phyloP scores from a whole-genome alignment of 2,329 filamentous ascomycete genomes.

The Talaromyces funiculosus region DNA sequence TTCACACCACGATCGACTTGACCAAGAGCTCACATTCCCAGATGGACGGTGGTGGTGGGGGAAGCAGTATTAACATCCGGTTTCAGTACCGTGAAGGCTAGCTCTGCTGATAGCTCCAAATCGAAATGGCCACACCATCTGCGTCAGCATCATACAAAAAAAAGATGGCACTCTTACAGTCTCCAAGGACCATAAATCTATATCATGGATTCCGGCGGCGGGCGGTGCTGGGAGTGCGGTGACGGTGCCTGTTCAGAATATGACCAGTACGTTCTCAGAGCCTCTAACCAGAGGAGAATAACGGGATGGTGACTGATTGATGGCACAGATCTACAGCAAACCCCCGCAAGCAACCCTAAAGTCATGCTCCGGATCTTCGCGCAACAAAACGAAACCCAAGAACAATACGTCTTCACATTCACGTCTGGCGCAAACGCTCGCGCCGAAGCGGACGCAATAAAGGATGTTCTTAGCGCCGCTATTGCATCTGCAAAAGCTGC shows the following conservation, averaged over 20 bases:
- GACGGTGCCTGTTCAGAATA: constrained; percentile 65
- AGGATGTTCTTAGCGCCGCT: constrained; percentile 71
- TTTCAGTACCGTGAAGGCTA: constrained; percentile 32
- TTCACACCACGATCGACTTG: not conserved
- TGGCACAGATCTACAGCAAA: constrained; percentile 81
- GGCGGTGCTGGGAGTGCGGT: constrained; percentile 58
- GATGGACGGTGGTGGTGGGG: constrained; percentile 18
- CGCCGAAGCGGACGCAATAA: constrained; percentile 76
- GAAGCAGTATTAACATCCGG: constrained; percentile 26
- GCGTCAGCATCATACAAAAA: constrained; percentile 84
- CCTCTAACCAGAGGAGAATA: not conserved
- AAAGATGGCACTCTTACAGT: constrained; percentile 82
- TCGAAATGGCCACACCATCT: constrained; percentile 45
- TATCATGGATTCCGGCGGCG: constrained; percentile 74
- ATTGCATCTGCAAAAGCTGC: constrained; percentile 63
- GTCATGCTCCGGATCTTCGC: constrained; percentile 92
- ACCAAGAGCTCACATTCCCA: not conserved
- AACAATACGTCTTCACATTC: constrained; percentile 82
- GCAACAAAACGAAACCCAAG: constrained; percentile 46
- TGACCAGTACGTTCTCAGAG: constrained; percentile 62
- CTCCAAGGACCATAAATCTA: constrained; percentile 63
- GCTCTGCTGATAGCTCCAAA: constrained; percentile 15
- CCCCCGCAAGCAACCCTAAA: constrained; percentile 78
- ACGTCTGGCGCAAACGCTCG: constrained; percentile 70
- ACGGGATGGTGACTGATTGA: not conserved